Base-by-base conservation (phyloP, 805 yeast species). In the Yamadazyma akitaensis region DNA sequence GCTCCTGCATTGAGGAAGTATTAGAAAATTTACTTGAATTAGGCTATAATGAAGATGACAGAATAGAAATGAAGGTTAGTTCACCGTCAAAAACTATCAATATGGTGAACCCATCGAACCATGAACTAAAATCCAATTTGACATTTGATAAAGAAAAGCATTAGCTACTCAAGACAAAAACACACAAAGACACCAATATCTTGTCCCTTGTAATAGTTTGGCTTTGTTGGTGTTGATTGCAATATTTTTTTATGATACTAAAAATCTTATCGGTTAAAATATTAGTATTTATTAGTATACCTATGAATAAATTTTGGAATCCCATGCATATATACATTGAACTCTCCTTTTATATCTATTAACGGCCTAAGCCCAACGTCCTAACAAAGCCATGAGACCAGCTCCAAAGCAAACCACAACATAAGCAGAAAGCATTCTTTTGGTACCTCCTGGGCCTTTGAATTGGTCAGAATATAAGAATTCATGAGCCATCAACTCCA, bases 401-500 rank as follows among this genome's bases (percentile, higher is more conserved):
- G 86, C 83, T 53, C 91, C 91, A 51, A 72, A 61, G 55, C 80
- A 76, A 78, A 79, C 79, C 34, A 74, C 67, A 43, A 73, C 53
- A 57, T 72, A 82, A 8, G 84, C 88, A 34, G 55, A 49, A 12
- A 80, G 44, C 77, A 78, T 78, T 48, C 66, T 78, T 49, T 68
- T 70, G 40, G 79, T 68, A 1, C 84, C 80, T 32, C 63, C 67
- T n/a, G 67, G 61, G n/a, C 86, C 84, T 56, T 80, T 81, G 61
- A 85, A 81, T 54, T 80, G 84, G 44, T 74, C 78, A 16, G 84
- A 73, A 60, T 73, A 78, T 47, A 83, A 67, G 57, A 84, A 82
- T 54, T 88, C 95, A 55, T 81, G 84, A 2, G 92, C 94, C 83
- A 87, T 77, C 47, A 87, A 68, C 62, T 87, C 95, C 11, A 87